Base-by-base conservation (phyloP, 2,329 filamentous ascomycete species). In the Ophiosphaerella korrae region DNA sequence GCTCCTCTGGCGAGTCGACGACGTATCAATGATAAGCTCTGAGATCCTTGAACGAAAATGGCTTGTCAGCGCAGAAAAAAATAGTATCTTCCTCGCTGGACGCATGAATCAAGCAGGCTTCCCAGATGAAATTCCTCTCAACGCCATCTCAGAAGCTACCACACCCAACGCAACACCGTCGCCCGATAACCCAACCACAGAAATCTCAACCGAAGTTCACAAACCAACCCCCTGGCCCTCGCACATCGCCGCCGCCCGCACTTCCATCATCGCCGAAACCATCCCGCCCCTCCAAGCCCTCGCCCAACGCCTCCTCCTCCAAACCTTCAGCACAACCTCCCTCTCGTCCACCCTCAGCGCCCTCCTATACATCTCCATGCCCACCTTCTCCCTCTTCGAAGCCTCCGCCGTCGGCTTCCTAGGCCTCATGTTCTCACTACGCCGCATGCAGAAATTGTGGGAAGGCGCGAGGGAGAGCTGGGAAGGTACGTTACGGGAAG, bases 1-100 rank as follows among this genome's bases (percentile, higher is more conserved):
- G 71, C 82, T 97, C 0, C 92, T 96, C 69, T 96, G 92, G 92
- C 86, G 91, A 16, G 92, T 94, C 21, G 93, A 97, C 68, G 93
- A 97, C 64, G 90, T 97, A 9, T 85, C 86, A 2, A 88, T 93
- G 82, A 86, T 96, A 47, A 87, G 89, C 2, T 84, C 86, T 1
- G 89, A 94, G 61, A 88, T 97, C 53, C 78, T 97, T 3, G 83
- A 84, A 52, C 86, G 87, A 57, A 81, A 84, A 6, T 97, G 95
- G 78, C 81, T 99, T 3, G 83, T 86, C 0, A 83, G 83, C 3
- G 88, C 92, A 0, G 92, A 97, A 72, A 87, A 87, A 62, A 87
- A 86, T 47, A 82, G 91, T n/a, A 87, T 96, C 40, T 96, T 88
- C 74, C 82, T 96, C 2, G 84, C 89, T 6, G 93, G 93, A 1